phyloP scores from a whole-genome alignment of 768 basidiomycete genomes.

The Mycena maculata region DNA sequence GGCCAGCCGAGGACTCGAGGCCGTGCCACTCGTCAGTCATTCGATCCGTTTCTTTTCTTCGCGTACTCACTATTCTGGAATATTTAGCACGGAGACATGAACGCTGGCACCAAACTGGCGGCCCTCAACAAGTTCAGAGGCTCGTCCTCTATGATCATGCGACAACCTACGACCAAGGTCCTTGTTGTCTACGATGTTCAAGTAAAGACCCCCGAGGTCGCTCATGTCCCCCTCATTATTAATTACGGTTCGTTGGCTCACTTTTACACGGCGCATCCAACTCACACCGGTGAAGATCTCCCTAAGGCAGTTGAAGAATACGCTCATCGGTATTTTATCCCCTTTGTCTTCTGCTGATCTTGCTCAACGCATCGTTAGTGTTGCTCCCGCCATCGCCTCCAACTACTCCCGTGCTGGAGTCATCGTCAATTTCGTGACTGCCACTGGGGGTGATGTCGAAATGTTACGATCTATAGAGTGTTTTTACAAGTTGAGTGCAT shows the following conservation, averaged over 20 bases:
- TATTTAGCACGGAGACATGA: conserved; percentile 92
- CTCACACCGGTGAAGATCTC: conserved; percentile 65
- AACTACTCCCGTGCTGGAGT: conserved; percentile 90
- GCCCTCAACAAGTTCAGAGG: conserved; percentile 88
- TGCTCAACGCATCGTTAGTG: conserved; percentile 56
- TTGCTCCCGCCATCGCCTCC: conserved; percentile 88
- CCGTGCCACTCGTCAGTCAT: conserved; percentile 82
- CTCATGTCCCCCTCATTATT: conserved; percentile 92
- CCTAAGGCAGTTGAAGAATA: conserved; percentile 98
- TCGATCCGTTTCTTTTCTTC: conserved; percentile 15
- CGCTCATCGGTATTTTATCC: conserved; percentile 77
- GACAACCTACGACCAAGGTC: conserved; percentile 76
- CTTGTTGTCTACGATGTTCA: conserved; percentile 95
- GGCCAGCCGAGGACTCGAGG: conserved; percentile 85
- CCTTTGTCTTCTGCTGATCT: not conserved
- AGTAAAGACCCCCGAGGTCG: conserved; percentile 89
- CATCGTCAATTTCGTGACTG: conserved; percentile 96
- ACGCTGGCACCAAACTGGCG: conserved; percentile 80
- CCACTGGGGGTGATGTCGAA: conserved; percentile 97
- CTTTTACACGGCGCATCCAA: conserved; percentile 5
- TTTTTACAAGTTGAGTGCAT: conserved; percentile 84
- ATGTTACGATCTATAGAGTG: conserved; percentile 99
- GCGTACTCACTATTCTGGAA: conserved; percentile 28
- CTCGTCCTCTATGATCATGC: conserved; percentile 65
- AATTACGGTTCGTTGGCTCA: conserved; percentile 78